Evolutionary conservation across 352 stramenopile species (phyloP), one percentile per base, ranked within the genome.

Genomic region (Globisporangium sylvaticum): DNA sequence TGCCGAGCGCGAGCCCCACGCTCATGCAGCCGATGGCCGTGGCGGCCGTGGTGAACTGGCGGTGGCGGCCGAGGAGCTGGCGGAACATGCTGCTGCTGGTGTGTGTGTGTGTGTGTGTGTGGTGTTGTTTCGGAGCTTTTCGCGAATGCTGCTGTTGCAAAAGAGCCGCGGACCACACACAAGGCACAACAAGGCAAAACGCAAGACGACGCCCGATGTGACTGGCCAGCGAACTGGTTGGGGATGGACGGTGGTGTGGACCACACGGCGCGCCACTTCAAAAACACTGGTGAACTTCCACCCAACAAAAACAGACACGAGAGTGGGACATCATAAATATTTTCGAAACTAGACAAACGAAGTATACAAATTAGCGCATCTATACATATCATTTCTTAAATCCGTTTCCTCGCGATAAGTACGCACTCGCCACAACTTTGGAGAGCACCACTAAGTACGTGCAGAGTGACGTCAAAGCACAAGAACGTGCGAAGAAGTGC

Each of bases 21-120:
- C 73, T 76, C 64, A 78, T 68, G 68, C 79, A 81, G 57, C 78
- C 76, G 31, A 88, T 66, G 44, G 83, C 83, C 62, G 87, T 71
- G 15, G 74, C 79, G 54, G 80, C 71, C 31, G 79, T 74, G 34
- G 85, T 77, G 48, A 87, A 64, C 58, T 68, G 74, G 55, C 81
- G 75, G 66, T 79, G 76, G 58, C 83, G 85, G 24, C 78, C 80
- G 62, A 89, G 46, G 46, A 92, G 70, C 64, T 88, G 80, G 64
- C 85, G 85, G 68, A 93, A 91, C 85, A 93, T 93, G 57, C 37
- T 44, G 29, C 25, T 37, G 57, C 4, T 24, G 31, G 22, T 34
- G 31, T n/a, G n/a, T n/a, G n/a, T n/a, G n/a, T n/a, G n/a, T n/a
- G 31, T 37, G 10, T 42, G 12, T 44, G 37, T 44, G 50, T 42